Evolutionary conservation across 1,284 basidiomycete species (phyloP), one percentile per base, ranked within the genome.

Genomic region (Ustilago xerochloae): DNA sequence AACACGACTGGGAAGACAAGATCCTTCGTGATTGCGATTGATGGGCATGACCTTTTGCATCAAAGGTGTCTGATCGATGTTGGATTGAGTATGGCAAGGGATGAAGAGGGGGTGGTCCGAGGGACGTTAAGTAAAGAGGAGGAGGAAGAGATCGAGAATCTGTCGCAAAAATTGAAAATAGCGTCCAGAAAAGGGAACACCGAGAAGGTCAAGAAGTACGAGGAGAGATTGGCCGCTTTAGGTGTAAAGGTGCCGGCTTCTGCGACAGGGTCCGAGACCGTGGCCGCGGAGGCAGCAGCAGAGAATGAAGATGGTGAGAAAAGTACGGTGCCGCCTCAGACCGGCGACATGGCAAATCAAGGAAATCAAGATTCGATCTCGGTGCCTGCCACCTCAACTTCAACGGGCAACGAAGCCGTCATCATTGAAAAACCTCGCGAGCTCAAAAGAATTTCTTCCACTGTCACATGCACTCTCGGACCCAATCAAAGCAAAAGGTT

Each of bases 141-240:
- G 58, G 87, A 88, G 69, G 87, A 87, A 65, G 87, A 88, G 77
- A 83, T 87, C 4, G 87, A 88, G 79, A 85, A 81, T 39, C 74
- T 87, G 51, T 79, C 86, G 29, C 87, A 87, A 66, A 88, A 88
- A 79, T 83, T 88, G 65, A 88, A 88, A 81, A 87, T 87, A 49
- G 86, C 86, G 0, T 76, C 80, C 52, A 76, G 87, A 51, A 88
- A 88, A 76, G 86, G 86, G 41, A 87, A 88, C 64, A 49, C 70
- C 38, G 87, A 88, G 64, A 88, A 88, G 80, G 82, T 87, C 54
- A 81, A 81, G 53, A 88, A 87, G 79, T 87, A 87, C 78, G 85
- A 86, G 60, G 80, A 83, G 45, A 78, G 87, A 15, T 78, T 88
- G 51, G 69, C 68, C 6, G 85, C 86, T 70, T 77, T 88, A 0